Evolutionary conservation across 805 yeast species (phyloP).

Genomic region (Yarrowia divulgata): DNA sequence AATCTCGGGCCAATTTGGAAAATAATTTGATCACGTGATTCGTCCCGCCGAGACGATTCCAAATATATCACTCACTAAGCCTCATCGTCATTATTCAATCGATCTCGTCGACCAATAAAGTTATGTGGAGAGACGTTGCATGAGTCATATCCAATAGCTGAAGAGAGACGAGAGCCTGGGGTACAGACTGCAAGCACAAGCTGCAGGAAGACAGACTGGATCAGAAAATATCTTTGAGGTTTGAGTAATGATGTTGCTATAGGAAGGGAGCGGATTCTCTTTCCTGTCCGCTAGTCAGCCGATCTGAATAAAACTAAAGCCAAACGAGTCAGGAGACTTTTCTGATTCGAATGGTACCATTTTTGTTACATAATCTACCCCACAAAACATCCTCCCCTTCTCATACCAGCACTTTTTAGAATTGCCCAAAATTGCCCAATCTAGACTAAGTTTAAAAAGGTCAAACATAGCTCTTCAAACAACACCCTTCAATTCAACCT

Average conservation of each 20-base stretch:
- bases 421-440: background rate
- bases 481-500: background rate
- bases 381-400: background rate
- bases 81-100: background rate
- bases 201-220: background rate
- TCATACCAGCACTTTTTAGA: too few relatives aligned
- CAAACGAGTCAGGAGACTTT: background rate
- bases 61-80: background rate
- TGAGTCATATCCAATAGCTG: constrained; percentile 13
- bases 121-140: constrained; percentile 22
- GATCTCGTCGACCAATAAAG: background rate
- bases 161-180: background rate
- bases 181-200: background rate
- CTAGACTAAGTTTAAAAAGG: background rate
- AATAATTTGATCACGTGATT: background rate
- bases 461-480: background rate
- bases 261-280: too few relatives aligned
- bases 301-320: too few relatives aligned
- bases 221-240: background rate
- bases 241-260: too few relatives aligned
- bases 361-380: background rate
- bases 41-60: background rate
- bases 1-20: background rate
- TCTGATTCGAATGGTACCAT: background rate
- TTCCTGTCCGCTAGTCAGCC: too few relatives aligned